Evolutionary conservation across 768 basidiomycete species (phyloP), one percentile per base, ranked within the genome.

Genomic region (Boletus reticulatus): DNA sequence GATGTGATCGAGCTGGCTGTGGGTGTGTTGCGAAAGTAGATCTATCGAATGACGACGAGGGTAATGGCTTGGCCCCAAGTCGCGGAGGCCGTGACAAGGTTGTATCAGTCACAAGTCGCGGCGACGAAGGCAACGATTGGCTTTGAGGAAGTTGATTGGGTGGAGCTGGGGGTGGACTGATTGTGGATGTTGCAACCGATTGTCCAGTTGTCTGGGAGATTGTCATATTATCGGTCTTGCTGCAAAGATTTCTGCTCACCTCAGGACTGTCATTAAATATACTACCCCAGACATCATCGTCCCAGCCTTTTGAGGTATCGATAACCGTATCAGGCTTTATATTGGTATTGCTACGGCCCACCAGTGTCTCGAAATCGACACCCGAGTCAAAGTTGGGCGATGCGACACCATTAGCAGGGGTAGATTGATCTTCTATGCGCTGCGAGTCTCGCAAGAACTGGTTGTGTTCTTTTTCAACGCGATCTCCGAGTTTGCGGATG

Each of bases 391-490:
- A 67, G 52, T 67, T 60, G 22, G 69, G 61, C 22, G 68, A 62
- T 53, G 72, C 62, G 16, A 68, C 68, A 2, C 81, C 82, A 62
- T 80, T 77, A 17, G 69, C 58, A 4, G 78, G 73, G 3, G 80
- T 75, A 41, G 84, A 88, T 27, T 80, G 85, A 66, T 94, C 91
- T 66, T 97, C 94, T 20, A 95, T 77, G 31, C 95, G 81, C 61
- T 94, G 93, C 2, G 94, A 89, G 68, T 98, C 97, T 38, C 92
- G 86, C 10, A 99, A 78, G 70, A 94, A 96, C 64, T 94, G 90
- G 55, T 87, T 78, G 61, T 98, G 97, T 69, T 98, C 97, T 62
- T 82, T 82, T 73, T 98, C 93, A 11, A 99, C 95, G 9, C 96
- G 85, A 27, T 90, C 85, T 17, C 91, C 84, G 4, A 87, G 77